Evolutionary conservation across 2,329 filamentous ascomycete genomes (phyloP).

Genomic region (Sporothrix schenckii): DNA sequence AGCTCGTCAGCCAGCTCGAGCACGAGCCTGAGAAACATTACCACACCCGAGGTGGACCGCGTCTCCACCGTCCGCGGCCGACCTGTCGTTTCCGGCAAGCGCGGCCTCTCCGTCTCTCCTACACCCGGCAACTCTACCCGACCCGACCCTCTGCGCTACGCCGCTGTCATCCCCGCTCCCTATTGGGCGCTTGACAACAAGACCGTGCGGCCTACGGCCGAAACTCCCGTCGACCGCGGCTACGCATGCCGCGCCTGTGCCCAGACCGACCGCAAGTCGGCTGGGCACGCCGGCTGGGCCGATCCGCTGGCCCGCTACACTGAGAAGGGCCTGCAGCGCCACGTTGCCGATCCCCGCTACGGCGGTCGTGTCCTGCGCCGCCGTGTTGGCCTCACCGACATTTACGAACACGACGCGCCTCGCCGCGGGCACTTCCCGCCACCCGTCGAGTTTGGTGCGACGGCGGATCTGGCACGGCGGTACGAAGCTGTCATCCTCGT

Average conservation of each 20-base stretch:
- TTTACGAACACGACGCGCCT: slow-evolving; percentile 34
- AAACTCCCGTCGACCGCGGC: slow-evolving; percentile 29
- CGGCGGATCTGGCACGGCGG: slow-evolving; percentile 33
- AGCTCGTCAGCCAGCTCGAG: background rate
- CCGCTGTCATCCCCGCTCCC: slow-evolving; percentile 35
- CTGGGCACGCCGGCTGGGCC: slow-evolving; percentile 34
- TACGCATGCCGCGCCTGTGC: slow-evolving; percentile 35
- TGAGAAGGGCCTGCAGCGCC: slow-evolving; percentile 30
- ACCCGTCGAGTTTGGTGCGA: slow-evolving; percentile 33
- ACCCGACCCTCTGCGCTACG: slow-evolving; percentile 34
- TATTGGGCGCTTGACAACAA: slow-evolving; percentile 28
- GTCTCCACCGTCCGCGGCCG: background rate
- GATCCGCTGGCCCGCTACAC: slow-evolving; percentile 35
- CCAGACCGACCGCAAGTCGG: slow-evolving; percentile 31
- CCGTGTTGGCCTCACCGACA: slow-evolving; percentile 1
- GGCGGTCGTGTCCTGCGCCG: slow-evolving; percentile 34
- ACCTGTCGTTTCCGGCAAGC: slow-evolving; percentile 17
- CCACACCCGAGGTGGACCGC: background rate
- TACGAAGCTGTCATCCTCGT: slow-evolving; percentile 29
- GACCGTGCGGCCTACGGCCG: background rate
- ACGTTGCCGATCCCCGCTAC: slow-evolving; percentile 32
- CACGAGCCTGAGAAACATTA: background rate
- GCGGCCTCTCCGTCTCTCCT: background rate
- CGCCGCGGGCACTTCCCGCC: slow-evolving; percentile 32
- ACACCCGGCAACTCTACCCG: background rate